Percentiles rank a stretch among this genome's conserved stretches.
phyloP scores from a whole-genome alignment of 176 grass and related monocot species.

The Saccharum officinarum region DNA sequence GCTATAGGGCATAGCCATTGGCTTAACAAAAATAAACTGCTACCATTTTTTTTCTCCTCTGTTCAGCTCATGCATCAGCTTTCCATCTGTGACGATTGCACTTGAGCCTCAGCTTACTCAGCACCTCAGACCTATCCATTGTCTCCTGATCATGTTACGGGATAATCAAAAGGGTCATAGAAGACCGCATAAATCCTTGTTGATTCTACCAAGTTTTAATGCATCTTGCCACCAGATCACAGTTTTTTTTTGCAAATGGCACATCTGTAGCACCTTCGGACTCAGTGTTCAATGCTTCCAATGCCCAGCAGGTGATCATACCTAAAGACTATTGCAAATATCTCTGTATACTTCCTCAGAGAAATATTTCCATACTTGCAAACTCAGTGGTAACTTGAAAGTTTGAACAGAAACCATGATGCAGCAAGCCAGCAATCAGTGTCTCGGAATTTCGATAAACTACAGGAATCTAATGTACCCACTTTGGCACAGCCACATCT shows the following conservation, averaged over 20 bases:
- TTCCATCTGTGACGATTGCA: constrained; percentile 2
- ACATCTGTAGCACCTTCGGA: background rate
- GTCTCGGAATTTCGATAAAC: background rate
- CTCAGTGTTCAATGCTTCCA: constrained; percentile 5
- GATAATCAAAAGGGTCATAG: constrained; percentile 9
- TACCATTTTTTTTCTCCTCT: background rate
- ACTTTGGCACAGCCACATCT: background rate
- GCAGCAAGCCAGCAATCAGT: background rate
- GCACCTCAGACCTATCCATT: background rate
- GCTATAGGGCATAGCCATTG: background rate
- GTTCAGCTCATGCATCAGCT: background rate
- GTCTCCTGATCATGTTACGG: background rate
- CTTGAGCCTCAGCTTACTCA: background rate
- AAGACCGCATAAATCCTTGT: background rate
- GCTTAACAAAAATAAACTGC: background rate
- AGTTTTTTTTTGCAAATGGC: constrained; percentile 4
- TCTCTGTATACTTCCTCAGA: background rate
- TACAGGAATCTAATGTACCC: constrained; percentile 1
- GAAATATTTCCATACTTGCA: background rate
- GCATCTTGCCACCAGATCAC: background rate
- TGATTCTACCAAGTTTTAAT: background rate
- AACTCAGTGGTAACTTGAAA: background rate
- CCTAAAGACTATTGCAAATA: background rate
- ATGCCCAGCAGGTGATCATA: background rate
- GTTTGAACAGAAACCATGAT: constrained; percentile 19